phyloP scores from a whole-genome alignment of 768 basidiomycete genomes.

The Russula ochroleuca region DNA sequence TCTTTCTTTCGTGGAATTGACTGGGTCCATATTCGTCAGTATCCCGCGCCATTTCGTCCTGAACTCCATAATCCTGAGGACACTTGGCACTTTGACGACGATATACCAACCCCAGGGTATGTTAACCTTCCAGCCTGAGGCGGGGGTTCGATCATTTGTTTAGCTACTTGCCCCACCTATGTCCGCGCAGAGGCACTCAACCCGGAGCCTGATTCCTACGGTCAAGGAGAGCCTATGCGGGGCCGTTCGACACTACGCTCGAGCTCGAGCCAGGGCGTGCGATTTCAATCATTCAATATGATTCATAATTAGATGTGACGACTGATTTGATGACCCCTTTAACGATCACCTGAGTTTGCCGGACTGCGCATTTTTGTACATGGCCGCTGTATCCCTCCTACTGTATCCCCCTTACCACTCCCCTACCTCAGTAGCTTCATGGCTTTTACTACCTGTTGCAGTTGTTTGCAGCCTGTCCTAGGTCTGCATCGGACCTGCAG shows the following conservation, averaged over 20 bases:
- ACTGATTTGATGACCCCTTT: conserved; percentile 11
- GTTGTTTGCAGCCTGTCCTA: conserved; percentile 7
- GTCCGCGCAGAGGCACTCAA: conserved; percentile 68
- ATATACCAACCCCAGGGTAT: conserved; percentile 88
- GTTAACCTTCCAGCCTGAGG: conserved; percentile 3
- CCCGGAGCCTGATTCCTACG: conserved; percentile 48
- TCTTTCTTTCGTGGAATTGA: conserved; percentile 91
- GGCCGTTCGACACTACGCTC: conserved; percentile 63
- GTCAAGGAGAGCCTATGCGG: conserved; percentile 45
- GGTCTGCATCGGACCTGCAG: conserved; percentile 7
- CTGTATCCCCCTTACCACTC: too few species aligned
- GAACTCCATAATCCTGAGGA: conserved; percentile 78
- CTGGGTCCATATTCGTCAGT: conserved; percentile 80
- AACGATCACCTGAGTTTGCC: conserved; percentile 7
- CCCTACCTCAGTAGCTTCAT: conserved; percentile 18
- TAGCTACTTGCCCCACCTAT: conserved; percentile 82
- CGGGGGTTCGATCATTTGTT: conserved; percentile 35
- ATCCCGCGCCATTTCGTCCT: conserved; percentile 85
- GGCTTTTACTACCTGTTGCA: background rate
- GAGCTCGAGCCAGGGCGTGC: conserved; percentile 69
- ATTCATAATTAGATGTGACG: conserved; percentile 29
- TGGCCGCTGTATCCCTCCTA: conserved; percentile 14
- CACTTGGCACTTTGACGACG: conserved; percentile 91
- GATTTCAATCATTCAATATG: conserved; percentile 84
- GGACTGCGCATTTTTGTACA: conserved; percentile 17